Conservation (phyloP, 805 yeast species). For the Candida pseudoglaebosa region DNA sequence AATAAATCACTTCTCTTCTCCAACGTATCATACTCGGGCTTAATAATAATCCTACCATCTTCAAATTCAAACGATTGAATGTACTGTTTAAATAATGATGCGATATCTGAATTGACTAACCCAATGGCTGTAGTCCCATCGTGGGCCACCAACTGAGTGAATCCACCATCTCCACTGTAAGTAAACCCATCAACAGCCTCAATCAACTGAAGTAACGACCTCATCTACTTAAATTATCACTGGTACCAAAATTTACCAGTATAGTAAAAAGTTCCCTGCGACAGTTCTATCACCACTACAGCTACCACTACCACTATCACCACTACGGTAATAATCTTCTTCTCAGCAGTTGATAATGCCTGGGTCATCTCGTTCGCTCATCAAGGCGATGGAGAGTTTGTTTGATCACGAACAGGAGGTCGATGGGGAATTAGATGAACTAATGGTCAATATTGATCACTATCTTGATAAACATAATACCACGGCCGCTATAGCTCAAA, state of each 20-base stretch:
- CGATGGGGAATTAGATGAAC: constrained; percentile 7
- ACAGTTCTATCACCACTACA: no score
- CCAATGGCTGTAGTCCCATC: constrained; percentile 26
- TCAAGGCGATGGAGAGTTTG: constrained; percentile 20
- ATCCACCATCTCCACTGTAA: constrained; percentile 13
- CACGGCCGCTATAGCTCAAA: constrained; percentile 21
- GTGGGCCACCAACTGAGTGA: constrained; percentile 26
- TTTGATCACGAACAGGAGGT: constrained; percentile 21
- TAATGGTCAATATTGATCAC: constrained; percentile 13
- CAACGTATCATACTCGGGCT: constrained; percentile 25
- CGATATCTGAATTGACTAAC: constrained; percentile 22
- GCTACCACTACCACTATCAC: no score
- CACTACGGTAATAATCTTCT: no score
- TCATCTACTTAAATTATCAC: not conserved
- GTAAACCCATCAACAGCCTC: constrained; percentile 30
- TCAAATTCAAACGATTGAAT: constrained; percentile 19
- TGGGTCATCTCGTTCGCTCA: constrained; percentile 24
- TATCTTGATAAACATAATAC: constrained; percentile 33
- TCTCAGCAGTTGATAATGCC: constrained; percentile 12
- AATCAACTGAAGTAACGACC: constrained; percentile 14
- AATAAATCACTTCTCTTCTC: constrained; percentile 41
- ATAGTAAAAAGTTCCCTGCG: no score
- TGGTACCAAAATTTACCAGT: no score
- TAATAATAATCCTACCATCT: constrained; percentile 22
- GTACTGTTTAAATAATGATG: constrained; percentile 14